phyloP scores from a whole-genome alignment of 371 early-diverging fungal genomes.

The Mucor ambiguus region DNA sequence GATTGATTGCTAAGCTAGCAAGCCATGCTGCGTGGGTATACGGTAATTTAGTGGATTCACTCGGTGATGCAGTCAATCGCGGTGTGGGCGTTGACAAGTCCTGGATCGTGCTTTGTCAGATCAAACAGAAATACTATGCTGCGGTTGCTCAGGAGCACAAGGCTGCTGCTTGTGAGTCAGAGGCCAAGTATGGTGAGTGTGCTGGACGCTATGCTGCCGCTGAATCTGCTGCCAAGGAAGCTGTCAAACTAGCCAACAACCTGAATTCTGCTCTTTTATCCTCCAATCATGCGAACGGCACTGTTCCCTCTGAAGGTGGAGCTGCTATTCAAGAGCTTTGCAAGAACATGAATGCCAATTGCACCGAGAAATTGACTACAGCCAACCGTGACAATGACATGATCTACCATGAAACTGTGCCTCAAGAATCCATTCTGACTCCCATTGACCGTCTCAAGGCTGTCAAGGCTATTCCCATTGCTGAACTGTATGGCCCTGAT shows the following conservation, averaged over 20 bases:
- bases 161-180: slow-evolving; percentile 75
- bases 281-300: slow-evolving; percentile 49
- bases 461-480: slow-evolving; percentile 75
- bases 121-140: slow-evolving; percentile 86
- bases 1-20: slow-evolving; percentile 87
- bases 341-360: slow-evolving; percentile 58
- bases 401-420: slow-evolving; percentile 91
- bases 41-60: slow-evolving; percentile 63
- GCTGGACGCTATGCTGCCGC: slow-evolving; percentile 81
- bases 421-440: slow-evolving; percentile 75
- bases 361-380: slow-evolving; percentile 60
- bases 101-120: slow-evolving; percentile 71
- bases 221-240: slow-evolving; percentile 83
- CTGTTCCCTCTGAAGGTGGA: slow-evolving; percentile 61
- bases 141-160: slow-evolving; percentile 85
- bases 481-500: slow-evolving; percentile 67
- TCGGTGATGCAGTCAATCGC: slow-evolving; percentile 58
- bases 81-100: slow-evolving; percentile 65
- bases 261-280: slow-evolving; percentile 53
- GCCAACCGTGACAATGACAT: slow-evolving; percentile 92
- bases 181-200: slow-evolving; percentile 83
- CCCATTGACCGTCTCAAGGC: slow-evolving; percentile 82
- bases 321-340: slow-evolving; percentile 66
- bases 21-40: slow-evolving; percentile 85
- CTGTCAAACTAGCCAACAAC: slow-evolving; percentile 68